Conservation (phyloP, 2,329 filamentous ascomycete genomes). For the Fusarium sulawesiense region DNA sequence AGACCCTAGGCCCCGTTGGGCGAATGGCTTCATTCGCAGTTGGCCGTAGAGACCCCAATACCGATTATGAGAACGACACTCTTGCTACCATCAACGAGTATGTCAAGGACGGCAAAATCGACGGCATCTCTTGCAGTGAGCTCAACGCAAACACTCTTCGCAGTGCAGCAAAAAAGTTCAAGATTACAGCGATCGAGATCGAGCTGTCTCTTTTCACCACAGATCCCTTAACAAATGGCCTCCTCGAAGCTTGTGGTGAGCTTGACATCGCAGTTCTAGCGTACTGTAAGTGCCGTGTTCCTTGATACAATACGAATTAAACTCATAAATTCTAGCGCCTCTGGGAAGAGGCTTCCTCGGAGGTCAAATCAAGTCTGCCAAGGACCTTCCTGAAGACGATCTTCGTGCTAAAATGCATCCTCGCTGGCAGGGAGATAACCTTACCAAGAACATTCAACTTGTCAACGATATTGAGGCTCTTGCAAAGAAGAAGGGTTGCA, state of each 20-base stretch:
- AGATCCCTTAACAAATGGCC: conserved; percentile 59
- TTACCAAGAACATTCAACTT: conserved; percentile 72
- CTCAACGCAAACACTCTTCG: conserved; percentile 59
- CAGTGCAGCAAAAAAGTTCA: conserved; percentile 55
- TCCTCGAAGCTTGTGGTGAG: conserved; percentile 66
- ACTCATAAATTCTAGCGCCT: conserved; percentile 53
- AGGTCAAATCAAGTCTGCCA: conserved; percentile 61
- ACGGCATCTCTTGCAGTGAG: conserved; percentile 60
- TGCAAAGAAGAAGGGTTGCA: conserved; percentile 69
- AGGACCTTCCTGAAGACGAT: conserved; percentile 68
- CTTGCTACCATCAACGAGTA: conserved; percentile 58
- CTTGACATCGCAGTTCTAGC: conserved; percentile 74
- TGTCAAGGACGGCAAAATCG: conserved; percentile 60
- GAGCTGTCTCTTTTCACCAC: conserved; percentile 61
- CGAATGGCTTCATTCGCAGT: conserved; percentile 69
- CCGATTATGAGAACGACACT: conserved; percentile 59
- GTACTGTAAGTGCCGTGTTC: conserved; percentile 59
- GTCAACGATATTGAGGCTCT: conserved; percentile 67
- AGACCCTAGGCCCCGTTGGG: conserved; percentile 53
- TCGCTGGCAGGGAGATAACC: conserved; percentile 71
- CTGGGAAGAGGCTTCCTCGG: conserved; percentile 62
- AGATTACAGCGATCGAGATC: conserved; percentile 60
- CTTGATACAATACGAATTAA: conserved; percentile 2
- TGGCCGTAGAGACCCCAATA: conserved; percentile 64
- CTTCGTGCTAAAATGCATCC: conserved; percentile 57